Base-by-base conservation (phyloP, 495 filamentous ascomycete species). In the Collariella sp. region DNA sequence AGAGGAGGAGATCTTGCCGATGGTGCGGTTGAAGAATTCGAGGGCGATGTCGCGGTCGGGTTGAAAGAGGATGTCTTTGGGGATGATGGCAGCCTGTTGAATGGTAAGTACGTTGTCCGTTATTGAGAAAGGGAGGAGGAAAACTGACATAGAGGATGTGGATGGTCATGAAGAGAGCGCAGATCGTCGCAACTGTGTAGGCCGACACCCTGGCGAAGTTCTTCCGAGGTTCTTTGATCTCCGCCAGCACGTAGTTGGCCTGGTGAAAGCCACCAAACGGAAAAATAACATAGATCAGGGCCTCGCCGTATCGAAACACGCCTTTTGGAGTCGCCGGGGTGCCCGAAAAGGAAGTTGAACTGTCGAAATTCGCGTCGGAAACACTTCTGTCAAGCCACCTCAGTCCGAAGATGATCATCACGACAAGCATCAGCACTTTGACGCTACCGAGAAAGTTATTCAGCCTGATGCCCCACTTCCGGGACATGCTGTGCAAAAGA, bases 401-500 rank as follows among this genome's bases (percentile, higher is more conserved):
- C 7, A 62, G 36, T 9, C 59, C 59, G 7, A 58, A 52, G 22
- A 58, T 20, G 42, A 62, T 40, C 47, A 62, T 52, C 7, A 48
- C 10, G 22, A 52, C 85, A 73, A 47, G 86, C 54, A 62, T 58
- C 19, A 44, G 29, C 36, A 62, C 18, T 24, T 62, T 62, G 1
- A 46, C 10, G 13, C 23, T 49, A 10, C 59, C 59, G 7, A 62
- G 33, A 10, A 62, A n/a, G 43, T 58, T 62, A 52, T 62, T 62
- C 36, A 62, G 35, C 18, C 50, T 24, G 18, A 62, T 58, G 41
- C 59, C 59, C 55, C 55, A 62, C 53, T 53, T 58, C 19, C 59
- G 53, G 16, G 59, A 62, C 51, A 62, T 58, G 43, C 55, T 55
- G 24, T 62, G 74, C 22, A 87, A 65, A 5, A 88, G 72, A 20